These are phyloP conservation scores for Endothia cerciana DNA, from an alignment of 2,329 filamentous ascomycete genomes.

Conservation along the genomic window DNA sequence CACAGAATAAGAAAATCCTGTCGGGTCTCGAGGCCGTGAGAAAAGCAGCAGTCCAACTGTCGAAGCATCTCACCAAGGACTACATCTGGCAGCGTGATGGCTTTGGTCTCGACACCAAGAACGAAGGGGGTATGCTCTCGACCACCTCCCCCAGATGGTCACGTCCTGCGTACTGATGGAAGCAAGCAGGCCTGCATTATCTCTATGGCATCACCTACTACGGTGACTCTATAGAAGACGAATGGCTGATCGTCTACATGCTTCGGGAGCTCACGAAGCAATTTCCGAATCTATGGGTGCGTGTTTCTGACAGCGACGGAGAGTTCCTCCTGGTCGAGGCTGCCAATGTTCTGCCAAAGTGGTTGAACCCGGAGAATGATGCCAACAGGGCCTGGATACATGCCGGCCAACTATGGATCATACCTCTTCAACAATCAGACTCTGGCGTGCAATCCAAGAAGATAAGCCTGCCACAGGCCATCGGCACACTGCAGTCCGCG, in stretches of 20 bases:
- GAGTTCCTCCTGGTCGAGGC: slow-evolving; percentile 96
- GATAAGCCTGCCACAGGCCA: slow-evolving; percentile 68
- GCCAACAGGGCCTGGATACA: slow-evolving; percentile 90
- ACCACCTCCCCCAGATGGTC: slow-evolving; percentile 1
- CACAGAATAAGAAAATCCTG: slow-evolving; percentile 61
- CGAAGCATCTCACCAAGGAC: slow-evolving; percentile 68
- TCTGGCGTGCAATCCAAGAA: slow-evolving; percentile 42
- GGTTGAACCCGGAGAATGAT: slow-evolving; percentile 91
- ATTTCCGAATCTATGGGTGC: slow-evolving; percentile 77
- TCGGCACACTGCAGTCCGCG: slow-evolving; percentile 60
- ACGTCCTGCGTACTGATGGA: slow-evolving; percentile 7
- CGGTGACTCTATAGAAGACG: slow-evolving; percentile 93
- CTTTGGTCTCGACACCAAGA: slow-evolving; percentile 72
- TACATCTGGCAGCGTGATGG: slow-evolving; percentile 95
- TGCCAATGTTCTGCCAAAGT: slow-evolving; percentile 81
- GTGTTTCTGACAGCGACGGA: slow-evolving; percentile 84
- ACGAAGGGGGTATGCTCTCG: slow-evolving; percentile 53
- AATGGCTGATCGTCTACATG: slow-evolving; percentile 94
- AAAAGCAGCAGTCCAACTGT: slow-evolving; percentile 67
- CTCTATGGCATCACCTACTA: slow-evolving; percentile 82
- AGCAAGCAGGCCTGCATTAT: slow-evolving; percentile 53
- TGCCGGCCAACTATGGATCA: slow-evolving; percentile 72
- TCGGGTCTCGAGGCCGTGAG: slow-evolving; percentile 72
- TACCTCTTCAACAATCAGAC: slow-evolving; percentile 56
- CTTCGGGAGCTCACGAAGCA: slow-evolving; percentile 78